A percentile compares a stretch with the other conserved stretches of the same genome.
Evolutionary conservation across 2,329 filamentous ascomycete species (phyloP).

Genomic region (Penicillium vulpinum): DNA sequence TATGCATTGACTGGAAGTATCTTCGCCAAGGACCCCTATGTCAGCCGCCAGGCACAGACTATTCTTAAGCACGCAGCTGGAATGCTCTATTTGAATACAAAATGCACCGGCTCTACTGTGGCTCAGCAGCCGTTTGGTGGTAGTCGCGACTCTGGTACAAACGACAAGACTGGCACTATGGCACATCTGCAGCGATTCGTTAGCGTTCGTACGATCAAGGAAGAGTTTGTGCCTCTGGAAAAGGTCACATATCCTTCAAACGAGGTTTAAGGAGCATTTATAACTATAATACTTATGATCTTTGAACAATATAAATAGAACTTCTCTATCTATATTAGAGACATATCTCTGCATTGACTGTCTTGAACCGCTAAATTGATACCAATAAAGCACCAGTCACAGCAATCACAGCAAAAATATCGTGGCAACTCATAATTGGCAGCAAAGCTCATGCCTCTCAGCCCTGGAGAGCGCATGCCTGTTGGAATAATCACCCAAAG

Average conservation of each 20-base stretch:
- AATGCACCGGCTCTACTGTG: constrained; percentile 58
- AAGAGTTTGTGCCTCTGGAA: constrained; percentile 46
- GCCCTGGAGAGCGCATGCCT: no score
- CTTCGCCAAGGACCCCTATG: constrained; percentile 44
- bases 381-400: neutral
- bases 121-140: constrained; percentile 60
- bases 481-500: no score
- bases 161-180: constrained; percentile 58
- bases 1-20: constrained; percentile 24
- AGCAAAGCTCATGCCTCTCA: no score
- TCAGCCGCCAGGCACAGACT: constrained; percentile 53
- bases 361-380: neutral
- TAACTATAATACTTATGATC: neutral
- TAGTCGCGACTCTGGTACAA: constrained; percentile 54
- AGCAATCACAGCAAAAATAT: neutral
- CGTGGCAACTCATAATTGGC: no score
- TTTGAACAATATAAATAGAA: neutral
- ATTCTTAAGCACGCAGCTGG: constrained; percentile 56
- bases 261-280: constrained; percentile 10
- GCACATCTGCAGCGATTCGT: constrained; percentile 54
- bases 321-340: neutral
- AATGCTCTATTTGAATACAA: constrained; percentile 61
- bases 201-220: constrained; percentile 55
- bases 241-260: constrained; percentile 28
- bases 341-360: neutral